Evolutionary conservation across 345 rosid genomes (phyloP).

Genomic region (Populus tremula): DNA sequence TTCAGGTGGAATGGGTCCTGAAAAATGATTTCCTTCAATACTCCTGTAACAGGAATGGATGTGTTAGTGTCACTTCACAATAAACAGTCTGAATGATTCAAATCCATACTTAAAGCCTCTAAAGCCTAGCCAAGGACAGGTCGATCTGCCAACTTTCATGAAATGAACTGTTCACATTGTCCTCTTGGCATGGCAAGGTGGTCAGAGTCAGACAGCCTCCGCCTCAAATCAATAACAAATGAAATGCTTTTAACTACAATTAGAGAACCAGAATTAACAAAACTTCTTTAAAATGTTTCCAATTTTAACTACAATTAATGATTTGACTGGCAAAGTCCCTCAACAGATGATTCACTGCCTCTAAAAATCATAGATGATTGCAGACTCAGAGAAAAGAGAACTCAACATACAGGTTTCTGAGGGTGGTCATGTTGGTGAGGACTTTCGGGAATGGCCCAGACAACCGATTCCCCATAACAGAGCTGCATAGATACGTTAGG

Average conservation of each 20-base stretch:
- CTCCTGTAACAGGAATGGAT: constrained; percentile 45
- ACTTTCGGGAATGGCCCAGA: constrained; percentile 81
- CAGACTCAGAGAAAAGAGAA: background rate
- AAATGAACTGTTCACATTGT: background rate
- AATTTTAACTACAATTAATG: no score
- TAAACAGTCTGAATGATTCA: constrained; percentile 1
- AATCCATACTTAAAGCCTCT: background rate
- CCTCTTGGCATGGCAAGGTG: background rate
- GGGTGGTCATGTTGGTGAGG: constrained; percentile 56
- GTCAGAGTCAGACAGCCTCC: no score
- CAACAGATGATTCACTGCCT: background rate
- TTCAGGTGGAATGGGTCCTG: constrained; percentile 71
- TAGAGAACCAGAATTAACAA: no score
- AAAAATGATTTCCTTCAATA: constrained; percentile 73
- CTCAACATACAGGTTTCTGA: constrained; percentile 63
- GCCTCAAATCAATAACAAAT: no score
- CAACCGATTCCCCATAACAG: constrained; percentile 79
- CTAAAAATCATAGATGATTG: background rate
- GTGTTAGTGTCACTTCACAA: background rate
- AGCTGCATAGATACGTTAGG: constrained; percentile 38
- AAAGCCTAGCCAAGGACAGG: background rate
- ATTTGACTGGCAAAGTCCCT: background rate
- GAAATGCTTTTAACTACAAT: no score
- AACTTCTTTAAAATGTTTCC: no score
- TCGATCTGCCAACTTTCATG: background rate